These are phyloP conservation scores for Alternaria brassicae DNA, from an alignment of 2,329 filamentous ascomycete genomes.

Conservation along the genomic window DNA sequence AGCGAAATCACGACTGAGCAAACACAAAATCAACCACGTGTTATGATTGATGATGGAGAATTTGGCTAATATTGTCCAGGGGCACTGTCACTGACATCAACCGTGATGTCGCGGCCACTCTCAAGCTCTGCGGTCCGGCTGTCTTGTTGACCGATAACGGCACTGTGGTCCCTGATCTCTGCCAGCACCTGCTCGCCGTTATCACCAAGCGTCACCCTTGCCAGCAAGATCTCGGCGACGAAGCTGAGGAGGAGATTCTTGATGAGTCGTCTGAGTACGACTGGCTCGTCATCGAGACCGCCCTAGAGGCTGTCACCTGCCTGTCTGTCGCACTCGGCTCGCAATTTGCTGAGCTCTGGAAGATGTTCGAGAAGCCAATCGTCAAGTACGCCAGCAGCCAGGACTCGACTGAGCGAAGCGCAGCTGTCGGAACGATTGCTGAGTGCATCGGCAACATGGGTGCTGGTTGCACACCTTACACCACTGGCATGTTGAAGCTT, in stretches of 20 bases:
- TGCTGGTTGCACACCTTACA: constrained; percentile 80
- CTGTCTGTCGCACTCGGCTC: constrained; percentile 81
- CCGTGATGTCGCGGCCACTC: constrained; percentile 85
- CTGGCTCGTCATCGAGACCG: constrained; percentile 95
- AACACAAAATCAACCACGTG: constrained; percentile 53
- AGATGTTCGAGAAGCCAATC: constrained; percentile 92
- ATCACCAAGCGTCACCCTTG: constrained; percentile 91
- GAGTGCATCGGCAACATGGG: constrained; percentile 90
- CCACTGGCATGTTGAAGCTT: constrained; percentile 75
- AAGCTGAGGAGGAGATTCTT: constrained; percentile 70
- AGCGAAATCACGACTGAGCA: constrained; percentile 68
- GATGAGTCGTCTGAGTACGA: constrained; percentile 92
- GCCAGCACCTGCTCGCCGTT: constrained; percentile 76
- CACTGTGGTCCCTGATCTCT: constrained; percentile 73
- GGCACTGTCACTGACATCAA: constrained; percentile 93
- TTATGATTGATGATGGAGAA: constrained; percentile 13
- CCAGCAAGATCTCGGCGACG: constrained; percentile 87
- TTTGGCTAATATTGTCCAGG: constrained; percentile 57
- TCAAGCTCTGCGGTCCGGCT: constrained; percentile 89
- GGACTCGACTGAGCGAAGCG: constrained; percentile 86
- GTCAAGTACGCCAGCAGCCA: constrained; percentile 86
- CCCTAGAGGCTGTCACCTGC: constrained; percentile 86
- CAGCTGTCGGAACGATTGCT: constrained; percentile 88
- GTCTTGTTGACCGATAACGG: constrained; percentile 74
- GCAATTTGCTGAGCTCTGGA: constrained; percentile 88